Percentiles rank a stretch among this genome's conserved stretches.
Evolutionary conservation across 2,329 filamentous ascomycete genomes (phyloP).

Genomic region (Claviceps sp.): DNA sequence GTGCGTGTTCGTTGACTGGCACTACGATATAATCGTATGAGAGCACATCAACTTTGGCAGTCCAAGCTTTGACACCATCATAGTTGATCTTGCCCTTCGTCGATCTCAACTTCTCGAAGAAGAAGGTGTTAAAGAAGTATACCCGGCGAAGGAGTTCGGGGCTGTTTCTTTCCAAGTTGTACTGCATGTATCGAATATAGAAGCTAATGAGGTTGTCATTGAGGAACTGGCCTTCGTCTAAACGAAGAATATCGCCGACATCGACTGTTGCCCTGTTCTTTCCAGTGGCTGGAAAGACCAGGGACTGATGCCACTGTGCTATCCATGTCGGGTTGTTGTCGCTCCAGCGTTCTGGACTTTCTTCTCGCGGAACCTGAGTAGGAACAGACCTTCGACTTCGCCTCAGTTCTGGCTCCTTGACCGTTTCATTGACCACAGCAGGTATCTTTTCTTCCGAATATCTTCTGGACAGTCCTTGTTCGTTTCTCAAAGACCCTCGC

Average conservation of each 20-base stretch:
- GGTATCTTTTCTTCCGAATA: neutral
- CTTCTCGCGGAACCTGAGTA: conserved; percentile 4
- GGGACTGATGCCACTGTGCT: conserved; percentile 39
- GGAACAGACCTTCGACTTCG: conserved; percentile 14
- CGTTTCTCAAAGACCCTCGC: neutral
- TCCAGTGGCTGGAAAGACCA: conserved; percentile 47
- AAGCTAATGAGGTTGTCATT: conserved; percentile 91
- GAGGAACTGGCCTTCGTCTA: conserved; percentile 75
- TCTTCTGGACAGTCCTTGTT: neutral
- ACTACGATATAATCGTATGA: conserved; percentile 80
- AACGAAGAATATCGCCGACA: conserved; percentile 56
- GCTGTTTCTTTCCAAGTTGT: conserved; percentile 39
- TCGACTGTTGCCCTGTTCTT: conserved; percentile 53
- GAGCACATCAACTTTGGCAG: conserved; percentile 71
- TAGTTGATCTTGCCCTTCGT: conserved; percentile 60
- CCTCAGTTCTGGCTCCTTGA: conserved; percentile 9
- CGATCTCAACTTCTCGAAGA: conserved; percentile 66
- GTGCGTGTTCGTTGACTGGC: conserved; percentile 72
- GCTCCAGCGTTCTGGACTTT: conserved; percentile 32
- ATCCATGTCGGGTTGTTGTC: conserved; percentile 36
- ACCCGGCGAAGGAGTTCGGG: conserved; percentile 49
- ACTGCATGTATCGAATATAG: conserved; percentile 64
- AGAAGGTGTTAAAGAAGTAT: conserved; percentile 88
- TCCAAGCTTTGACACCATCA: conserved; percentile 76
- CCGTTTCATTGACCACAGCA: conserved; percentile 1